A percentile compares a stretch with the other conserved stretches of the same genome.
phyloP scores from a whole-genome alignment of 1,139 yeast genomes.

The Starmera stellimalicola region DNA sequence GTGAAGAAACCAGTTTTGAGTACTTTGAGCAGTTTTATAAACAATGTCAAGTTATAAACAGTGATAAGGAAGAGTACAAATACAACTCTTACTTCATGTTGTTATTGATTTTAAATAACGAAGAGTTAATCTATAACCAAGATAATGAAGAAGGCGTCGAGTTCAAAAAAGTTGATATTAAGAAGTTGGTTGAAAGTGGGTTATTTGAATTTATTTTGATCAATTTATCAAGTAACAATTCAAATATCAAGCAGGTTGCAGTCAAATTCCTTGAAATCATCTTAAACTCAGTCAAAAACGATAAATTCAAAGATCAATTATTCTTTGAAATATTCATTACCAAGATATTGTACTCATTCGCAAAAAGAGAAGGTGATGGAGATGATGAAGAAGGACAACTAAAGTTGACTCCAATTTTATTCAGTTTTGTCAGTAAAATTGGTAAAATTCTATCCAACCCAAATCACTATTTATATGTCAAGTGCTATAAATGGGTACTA shows the following conservation, averaged over 20 bases:
- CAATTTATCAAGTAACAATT: conserved; percentile 46
- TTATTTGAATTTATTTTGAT: conserved; percentile 49
- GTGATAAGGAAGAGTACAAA: conserved; percentile 18
- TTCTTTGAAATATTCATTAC: conserved; percentile 50
- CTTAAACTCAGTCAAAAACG: conserved; percentile 25
- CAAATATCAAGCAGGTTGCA: conserved; percentile 38
- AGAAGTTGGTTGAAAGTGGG: conserved; percentile 48
- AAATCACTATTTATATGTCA: conserved; percentile 64
- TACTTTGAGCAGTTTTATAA: conserved; percentile 22
- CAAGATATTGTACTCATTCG: conserved; percentile 45
- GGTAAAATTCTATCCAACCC: conserved; percentile 55
- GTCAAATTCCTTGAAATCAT: conserved; percentile 34
- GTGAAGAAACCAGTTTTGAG: conserved; percentile 15
- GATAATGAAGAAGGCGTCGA: conserved; percentile 23
- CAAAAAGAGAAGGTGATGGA: conserved; percentile 18
- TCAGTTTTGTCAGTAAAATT: conserved; percentile 43
- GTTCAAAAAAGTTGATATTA: conserved; percentile 36
- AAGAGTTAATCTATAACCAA: conserved; percentile 38
- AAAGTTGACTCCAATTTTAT: conserved; percentile 30
- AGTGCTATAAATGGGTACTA: conserved; percentile 50
- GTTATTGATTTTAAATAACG: conserved; percentile 48
- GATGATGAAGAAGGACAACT: conserved; percentile 7
- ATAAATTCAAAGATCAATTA: conserved; percentile 41
- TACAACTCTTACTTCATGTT: conserved; percentile 60
- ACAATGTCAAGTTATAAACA: conserved; percentile 6